Percentiles rank a stretch among this genome's conserved stretches.
Conservation (phyloP, 2,329 filamentous ascomycete species). For the Madurella mycetomatis region DNA sequence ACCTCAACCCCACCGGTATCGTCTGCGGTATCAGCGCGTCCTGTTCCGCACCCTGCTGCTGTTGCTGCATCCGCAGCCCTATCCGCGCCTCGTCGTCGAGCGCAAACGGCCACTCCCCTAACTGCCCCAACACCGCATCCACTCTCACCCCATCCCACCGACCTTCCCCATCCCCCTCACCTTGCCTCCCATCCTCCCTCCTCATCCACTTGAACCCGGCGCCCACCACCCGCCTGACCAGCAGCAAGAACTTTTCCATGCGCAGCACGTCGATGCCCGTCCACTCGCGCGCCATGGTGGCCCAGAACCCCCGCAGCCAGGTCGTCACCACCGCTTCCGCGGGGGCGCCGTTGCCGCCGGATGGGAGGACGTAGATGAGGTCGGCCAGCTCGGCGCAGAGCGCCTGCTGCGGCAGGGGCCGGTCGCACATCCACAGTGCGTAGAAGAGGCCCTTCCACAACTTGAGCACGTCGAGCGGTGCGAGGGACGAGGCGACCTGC, state of each 20-base stretch:
- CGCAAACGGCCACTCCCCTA: slow-evolving; percentile 40
- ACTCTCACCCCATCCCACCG: slow-evolving; percentile 24
- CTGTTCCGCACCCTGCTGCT: slow-evolving; percentile 30
- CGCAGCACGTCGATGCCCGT: slow-evolving; percentile 66
- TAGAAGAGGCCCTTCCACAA: slow-evolving; percentile 96
- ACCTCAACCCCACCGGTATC: slow-evolving; percentile 76
- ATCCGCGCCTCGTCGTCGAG: slow-evolving; percentile 34
- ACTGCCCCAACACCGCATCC: slow-evolving; percentile 37
- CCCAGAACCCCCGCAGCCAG: slow-evolving; percentile 65
- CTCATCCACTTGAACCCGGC: slow-evolving; percentile 57
- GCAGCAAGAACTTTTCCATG: slow-evolving; percentile 88
- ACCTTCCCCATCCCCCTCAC: background rate
- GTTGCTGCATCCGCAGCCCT: slow-evolving; percentile 2
- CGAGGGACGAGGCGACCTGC: slow-evolving; percentile 48
- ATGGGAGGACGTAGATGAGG: slow-evolving; percentile 58
- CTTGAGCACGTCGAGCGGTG: slow-evolving; percentile 71
- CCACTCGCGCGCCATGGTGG: slow-evolving; percentile 66
- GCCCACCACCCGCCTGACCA: slow-evolving; percentile 73
- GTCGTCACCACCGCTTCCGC: slow-evolving; percentile 32
- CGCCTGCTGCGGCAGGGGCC: slow-evolving; percentile 78
- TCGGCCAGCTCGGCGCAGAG: slow-evolving; percentile 73
- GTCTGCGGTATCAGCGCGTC: slow-evolving; percentile 25
- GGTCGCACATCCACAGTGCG: slow-evolving; percentile 90
- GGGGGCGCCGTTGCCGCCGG: slow-evolving; percentile 13
- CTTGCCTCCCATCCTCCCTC: slow-evolving; percentile 3